phyloP scores from a whole-genome alignment of 2,329 filamentous ascomycete genomes.

The Xylariaceae sp. region DNA sequence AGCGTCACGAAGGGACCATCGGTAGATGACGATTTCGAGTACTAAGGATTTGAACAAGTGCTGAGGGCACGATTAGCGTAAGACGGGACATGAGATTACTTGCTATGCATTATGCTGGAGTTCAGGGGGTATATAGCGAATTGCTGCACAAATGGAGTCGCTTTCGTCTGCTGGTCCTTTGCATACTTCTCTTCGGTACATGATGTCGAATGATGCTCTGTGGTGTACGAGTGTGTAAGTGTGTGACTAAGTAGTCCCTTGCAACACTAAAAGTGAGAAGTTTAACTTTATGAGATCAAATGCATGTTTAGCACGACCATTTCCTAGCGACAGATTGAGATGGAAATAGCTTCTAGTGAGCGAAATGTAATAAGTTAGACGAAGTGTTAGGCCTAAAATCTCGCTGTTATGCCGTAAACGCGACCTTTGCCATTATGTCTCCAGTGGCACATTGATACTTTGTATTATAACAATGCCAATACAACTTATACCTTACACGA shows the following conservation, averaged over 20 bases:
- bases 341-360: too few species aligned
- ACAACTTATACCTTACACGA: too few species aligned
- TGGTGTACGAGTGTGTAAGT: neutral
- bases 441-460: too few species aligned
- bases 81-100: constrained; percentile 3
- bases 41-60: constrained; percentile 55
- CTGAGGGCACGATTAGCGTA: neutral
- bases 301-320: too few species aligned
- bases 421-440: too few species aligned
- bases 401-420: too few species aligned
- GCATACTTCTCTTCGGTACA: neutral
- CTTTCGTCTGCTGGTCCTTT: neutral
- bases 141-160: constrained; percentile 2
- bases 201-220: neutral
- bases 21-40: constrained; percentile 98
- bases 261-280: too few species aligned
- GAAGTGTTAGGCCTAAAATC: too few species aligned
- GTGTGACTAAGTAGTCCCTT: neutral
- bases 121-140: constrained; percentile 6
- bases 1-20: constrained; percentile 82
- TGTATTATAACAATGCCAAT: too few species aligned
- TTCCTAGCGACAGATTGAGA: too few species aligned
- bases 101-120: constrained; percentile 12
- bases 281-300: too few species aligned
- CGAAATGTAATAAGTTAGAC: too few species aligned